Evolutionary conservation across 169 alveolate species (phyloP), one percentile per base, ranked within the genome.

Genomic region (Plasmodium billcollinsi): DNA sequence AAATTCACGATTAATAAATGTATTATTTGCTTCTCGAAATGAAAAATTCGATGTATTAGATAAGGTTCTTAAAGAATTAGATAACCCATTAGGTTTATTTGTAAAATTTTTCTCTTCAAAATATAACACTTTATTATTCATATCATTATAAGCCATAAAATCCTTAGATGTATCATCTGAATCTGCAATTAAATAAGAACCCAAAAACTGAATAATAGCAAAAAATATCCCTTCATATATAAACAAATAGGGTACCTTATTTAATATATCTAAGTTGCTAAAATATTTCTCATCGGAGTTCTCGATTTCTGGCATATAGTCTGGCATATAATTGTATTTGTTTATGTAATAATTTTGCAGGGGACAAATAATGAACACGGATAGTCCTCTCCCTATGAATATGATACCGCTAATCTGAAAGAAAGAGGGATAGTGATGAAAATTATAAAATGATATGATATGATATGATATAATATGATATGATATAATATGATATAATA

Each of bases 1-100:
- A 65, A 76, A 76, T n/a, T 76, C 75, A 21, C 89, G 75, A 76
- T 76, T 76, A 54, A 76, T 76, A 62, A 76, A 76, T 26, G 89
- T 76, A 47, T n/a, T 76, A n/a, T 11, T 58, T 8, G 78, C 49
- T 43, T 76, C 89, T 76, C 33, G 21, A 20, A 45, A 67, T 3
- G 89, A 76, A 62, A 76, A 76, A 65, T 76, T 76, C 1, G 89
- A 76, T 49, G 72, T 49, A n/a, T 63, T 76, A 1, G 89, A 76
- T n/a, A 76, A 58, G 0, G 89, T 76, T 43, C 66, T 66, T 14
- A 58, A 63, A 0, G 89, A 76, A 67, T 67, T 76, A 4, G 75
- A 63, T 21, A 76, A 63, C 12, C 74, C 76, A 67, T 65, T 65
- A 29, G 39, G 8, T n/a, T 76, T 76, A 63, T 58, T 63, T 21